Conservation (phyloP, 129 eudicot species). For the Kitagawia praeruptora region DNA sequence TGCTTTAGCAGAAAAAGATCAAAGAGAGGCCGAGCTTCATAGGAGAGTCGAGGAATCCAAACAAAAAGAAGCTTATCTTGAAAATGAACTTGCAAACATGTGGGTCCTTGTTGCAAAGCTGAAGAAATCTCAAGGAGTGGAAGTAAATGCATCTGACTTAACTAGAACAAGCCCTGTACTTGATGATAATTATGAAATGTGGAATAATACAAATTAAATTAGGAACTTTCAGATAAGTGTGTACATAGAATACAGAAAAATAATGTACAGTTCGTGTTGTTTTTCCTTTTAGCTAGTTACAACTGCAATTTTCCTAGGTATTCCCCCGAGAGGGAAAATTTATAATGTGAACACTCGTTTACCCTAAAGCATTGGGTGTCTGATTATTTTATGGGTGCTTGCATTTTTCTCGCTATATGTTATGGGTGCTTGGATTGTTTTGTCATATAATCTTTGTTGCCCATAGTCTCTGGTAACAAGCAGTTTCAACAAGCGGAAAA, state of each 20-base stretch:
- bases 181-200: conserved; percentile 26
- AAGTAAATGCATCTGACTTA: conserved; percentile 37
- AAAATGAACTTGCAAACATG: conserved; percentile 95
- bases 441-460: neutral
- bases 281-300: neutral
- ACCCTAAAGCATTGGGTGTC: neutral
- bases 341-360: neutral
- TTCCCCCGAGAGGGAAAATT: too few relatives aligned
- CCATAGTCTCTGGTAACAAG: too few relatives aligned
- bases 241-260: conserved; percentile 11
- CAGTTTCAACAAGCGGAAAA: too few relatives aligned
- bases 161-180: conserved; percentile 26
- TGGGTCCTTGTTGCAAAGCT: conserved; percentile 93
- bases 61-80: conserved; percentile 80
- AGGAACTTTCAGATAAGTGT: conserved; percentile 18
- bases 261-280: conserved; percentile 23
- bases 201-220: conserved; percentile 12
- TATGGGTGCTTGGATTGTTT: neutral
- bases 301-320: neutral
- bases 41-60: conserved; percentile 71
- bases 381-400: neutral
- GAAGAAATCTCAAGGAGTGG: conserved; percentile 58
- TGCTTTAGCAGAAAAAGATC: conserved; percentile 58
- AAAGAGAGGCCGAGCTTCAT: conserved; percentile 59
- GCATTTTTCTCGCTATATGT: too few relatives aligned